phyloP scores from a whole-genome alignment of 192 early-diverging fungal species.

The Backusella tarrabulga region DNA sequence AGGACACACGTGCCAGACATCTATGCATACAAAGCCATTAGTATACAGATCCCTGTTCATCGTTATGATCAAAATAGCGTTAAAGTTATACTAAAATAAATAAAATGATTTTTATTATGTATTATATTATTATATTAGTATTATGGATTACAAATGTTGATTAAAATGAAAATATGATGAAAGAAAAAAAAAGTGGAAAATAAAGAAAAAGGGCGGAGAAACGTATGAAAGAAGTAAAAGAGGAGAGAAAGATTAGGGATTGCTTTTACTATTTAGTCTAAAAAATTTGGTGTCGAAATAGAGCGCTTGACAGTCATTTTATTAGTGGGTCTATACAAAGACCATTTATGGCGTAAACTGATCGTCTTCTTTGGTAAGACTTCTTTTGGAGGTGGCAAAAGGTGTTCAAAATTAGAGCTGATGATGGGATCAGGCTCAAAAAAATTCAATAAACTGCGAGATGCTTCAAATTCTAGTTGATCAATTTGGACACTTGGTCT shows the following conservation, averaged over 20 bases:
- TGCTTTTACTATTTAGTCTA: not conserved
- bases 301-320: not conserved
- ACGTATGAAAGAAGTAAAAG: not conserved
- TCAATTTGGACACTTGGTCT: not conserved
- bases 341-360: slow-evolving; percentile 5
- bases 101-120: not conserved
- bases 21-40: not conserved
- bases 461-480: slow-evolving; percentile 1
- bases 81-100: not conserved
- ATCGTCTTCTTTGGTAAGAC: not conserved
- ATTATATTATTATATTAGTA: slow-evolving; percentile 6
- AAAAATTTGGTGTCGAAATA: not conserved
- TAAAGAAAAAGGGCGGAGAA: not conserved
- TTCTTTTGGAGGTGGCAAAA: not conserved
- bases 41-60: not conserved
- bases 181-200: not conserved
- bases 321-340: not conserved
- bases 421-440: not conserved
- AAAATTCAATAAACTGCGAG: not conserved
- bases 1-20: not conserved
- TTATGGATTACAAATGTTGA: slow-evolving; percentile 5
- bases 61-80: not conserved
- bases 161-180: not conserved
- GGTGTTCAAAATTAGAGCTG: not conserved
- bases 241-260: not conserved